Evolutionary conservation across 176 grass and related monocot species (phyloP), one percentile per base, ranked within the genome.

Genomic region (Tuctoria greenei): DNA sequence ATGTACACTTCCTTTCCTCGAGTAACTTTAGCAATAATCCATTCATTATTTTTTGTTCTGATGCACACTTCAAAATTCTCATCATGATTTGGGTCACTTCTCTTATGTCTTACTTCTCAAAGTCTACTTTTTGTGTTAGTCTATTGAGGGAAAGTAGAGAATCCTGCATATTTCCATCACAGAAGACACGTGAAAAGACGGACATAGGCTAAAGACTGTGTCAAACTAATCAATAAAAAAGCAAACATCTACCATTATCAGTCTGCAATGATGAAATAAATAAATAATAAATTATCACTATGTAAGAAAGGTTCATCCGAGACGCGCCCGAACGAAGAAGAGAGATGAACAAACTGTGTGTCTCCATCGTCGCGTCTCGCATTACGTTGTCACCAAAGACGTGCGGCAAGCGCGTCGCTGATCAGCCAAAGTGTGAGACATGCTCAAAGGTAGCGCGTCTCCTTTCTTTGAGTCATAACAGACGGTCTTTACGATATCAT

Each of bases 1-100:
- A 99, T 95, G 61, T 92, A 99, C 72, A 99, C 81, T 67, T 95
- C 95, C 63, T 79, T 90, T 78, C 91, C 95, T 78, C 74, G 81
- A 69, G 76, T 70, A 60, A 95, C 58, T 86, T 95, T 95, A 84
- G 85, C 89, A 95, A 99, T 86, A 84, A 99, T 64, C 95, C 95
- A 95, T 40, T 89, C 79, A 81, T 92, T 99, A 57, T 88, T 92
- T 82, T 90, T 92, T 0, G 82, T 90, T 92, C 89, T 87, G 40
- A 99, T 95, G 66, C 76, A 92, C 63, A 69, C 77, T 76, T 99
- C 95, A 68, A 86, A 87, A 89, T 99, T 87, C 66, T 90, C 90
- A 76, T 95, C 91, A 69, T 50, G 64, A 72, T 64, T 73, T 18
- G 82, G 76, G 54, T 90, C 88, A 67, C 62, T 88, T 72, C 89